phyloP scores from a whole-genome alignment of 2,329 filamentous ascomycete genomes.

The Cladophialophora psammophila region DNA sequence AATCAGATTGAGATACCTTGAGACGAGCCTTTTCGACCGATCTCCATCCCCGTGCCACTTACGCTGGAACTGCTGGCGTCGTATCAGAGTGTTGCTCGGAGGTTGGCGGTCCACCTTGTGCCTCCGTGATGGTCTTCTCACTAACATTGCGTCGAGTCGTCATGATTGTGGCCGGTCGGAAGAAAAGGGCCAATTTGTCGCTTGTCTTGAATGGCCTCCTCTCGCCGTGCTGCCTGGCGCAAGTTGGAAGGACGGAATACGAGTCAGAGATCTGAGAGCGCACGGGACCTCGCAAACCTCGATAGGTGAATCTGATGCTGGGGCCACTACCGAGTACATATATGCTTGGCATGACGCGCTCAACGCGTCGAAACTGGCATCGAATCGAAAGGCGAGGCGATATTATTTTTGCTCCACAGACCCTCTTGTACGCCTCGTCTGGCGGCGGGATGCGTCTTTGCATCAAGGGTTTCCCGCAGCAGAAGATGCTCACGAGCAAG shows the following conservation, averaged over 20 bases:
- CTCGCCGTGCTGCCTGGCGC: not conserved
- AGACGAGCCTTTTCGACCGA: not conserved
- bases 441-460: not conserved
- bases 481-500: not conserved
- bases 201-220: constrained; percentile 2
- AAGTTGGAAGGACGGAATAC: not conserved
- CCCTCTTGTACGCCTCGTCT: not conserved
- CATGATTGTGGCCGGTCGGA: constrained; percentile 13
- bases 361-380: constrained; percentile 3
- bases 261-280: not conserved
- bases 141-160: constrained; percentile 28
- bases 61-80: constrained; percentile 83
- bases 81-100: constrained; percentile 40
- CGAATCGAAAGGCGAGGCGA: not conserved
- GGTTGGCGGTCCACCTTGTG: constrained; percentile 30
- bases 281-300: too few relatives aligned
- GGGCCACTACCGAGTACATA: too few relatives aligned
- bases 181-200: not conserved
- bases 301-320: not conserved
- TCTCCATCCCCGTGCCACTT: constrained; percentile 50
- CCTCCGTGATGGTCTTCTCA: constrained; percentile 33
- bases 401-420: constrained; percentile 3
- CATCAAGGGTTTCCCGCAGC: not conserved
- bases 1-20: not conserved
- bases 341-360: constrained; percentile 17